phyloP scores from a whole-genome alignment of 2,329 filamentous ascomycete species.

The Drechmeria coniospora region DNA sequence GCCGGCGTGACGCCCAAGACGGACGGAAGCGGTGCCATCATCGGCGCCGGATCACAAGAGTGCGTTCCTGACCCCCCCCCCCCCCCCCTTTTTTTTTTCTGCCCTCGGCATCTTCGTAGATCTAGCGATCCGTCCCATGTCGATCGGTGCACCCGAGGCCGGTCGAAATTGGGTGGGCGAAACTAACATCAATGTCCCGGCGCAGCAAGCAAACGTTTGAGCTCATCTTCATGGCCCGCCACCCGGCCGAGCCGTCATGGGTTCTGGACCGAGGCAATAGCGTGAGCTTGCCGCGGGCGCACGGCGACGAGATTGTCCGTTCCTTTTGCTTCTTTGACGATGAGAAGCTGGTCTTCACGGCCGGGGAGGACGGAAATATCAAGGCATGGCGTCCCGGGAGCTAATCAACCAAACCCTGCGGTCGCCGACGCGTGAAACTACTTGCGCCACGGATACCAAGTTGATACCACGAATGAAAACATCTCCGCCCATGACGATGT shows the following conservation, averaged over 20 bases:
- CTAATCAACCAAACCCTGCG: no score
- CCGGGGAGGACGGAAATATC: constrained; percentile 41
- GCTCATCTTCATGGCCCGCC: constrained; percentile 41
- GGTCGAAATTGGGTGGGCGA: neutral
- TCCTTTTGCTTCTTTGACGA: constrained; percentile 50
- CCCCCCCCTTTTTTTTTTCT: constrained; percentile 7
- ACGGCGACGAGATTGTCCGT: constrained; percentile 48
- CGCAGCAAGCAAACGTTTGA: constrained; percentile 40
- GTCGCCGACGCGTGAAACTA: no score
- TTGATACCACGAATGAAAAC: no score
- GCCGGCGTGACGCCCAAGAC: constrained; percentile 48
- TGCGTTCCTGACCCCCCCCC: constrained; percentile 24
- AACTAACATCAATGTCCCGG: neutral
- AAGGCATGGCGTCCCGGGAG: constrained; percentile 34
- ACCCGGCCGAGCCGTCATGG: constrained; percentile 29
- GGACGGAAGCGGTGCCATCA: constrained; percentile 40
- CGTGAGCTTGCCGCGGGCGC: constrained; percentile 45
- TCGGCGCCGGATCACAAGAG: constrained; percentile 55
- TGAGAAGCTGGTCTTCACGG: constrained; percentile 41
- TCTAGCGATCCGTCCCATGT: neutral
- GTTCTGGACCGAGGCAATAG: constrained; percentile 35
- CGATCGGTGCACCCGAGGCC: neutral
- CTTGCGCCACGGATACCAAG: no score
- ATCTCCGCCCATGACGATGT: no score
- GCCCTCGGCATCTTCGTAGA: no score